Evolutionary conservation across 805 yeast species (phyloP), one percentile per base, ranked within the genome.

Genomic region (Starmerella etchellsii): DNA sequence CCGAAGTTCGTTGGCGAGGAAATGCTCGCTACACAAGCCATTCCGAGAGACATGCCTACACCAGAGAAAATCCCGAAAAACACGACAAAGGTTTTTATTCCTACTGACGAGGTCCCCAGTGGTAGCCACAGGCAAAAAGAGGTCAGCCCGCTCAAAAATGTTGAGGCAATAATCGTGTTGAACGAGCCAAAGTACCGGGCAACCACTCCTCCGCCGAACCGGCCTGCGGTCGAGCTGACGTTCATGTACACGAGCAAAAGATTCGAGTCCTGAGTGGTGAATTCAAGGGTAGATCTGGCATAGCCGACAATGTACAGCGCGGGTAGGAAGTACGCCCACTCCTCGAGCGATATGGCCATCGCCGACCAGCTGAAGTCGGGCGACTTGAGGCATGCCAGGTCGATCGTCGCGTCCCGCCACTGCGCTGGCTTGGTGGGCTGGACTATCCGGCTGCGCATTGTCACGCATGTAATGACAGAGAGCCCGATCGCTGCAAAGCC

Each of bases 21-120:
- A 26, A 80, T 73, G 31, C 71, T 70, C 0, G 80, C 70, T 16
- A 77, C 67, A 46, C 85, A 78, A 2, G 73, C 74, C 0, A 88
- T 84, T 0, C 79, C 70, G 34, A 79, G 53, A 0, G 81, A 67
- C 33, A 80, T 61, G 6, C 78, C 71, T 16, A 79, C 69, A 2
- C 82, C 75, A 27, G 71, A 64, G 42, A 70, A 67, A 29, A 45
- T 32, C n/a, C 51, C 51, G 25, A 44, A 44, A 28, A 56, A 29
- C 0, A 64, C 68, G 4, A 77, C 62, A 55, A 76, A 79, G 0
- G 66, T 65, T 49, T 71, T 69, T 39, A 77, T 56, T 1, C 81
- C 82, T n/a, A 52, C 52, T 5, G 33, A 27, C 21, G 40, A 36
- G 22, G 25, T 36, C 15, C 57, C 53, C 42, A 74, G 68, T 1